Base-by-base conservation (phyloP, 805 yeast genomes). In the Trichomonascus vanleenenianus region DNA sequence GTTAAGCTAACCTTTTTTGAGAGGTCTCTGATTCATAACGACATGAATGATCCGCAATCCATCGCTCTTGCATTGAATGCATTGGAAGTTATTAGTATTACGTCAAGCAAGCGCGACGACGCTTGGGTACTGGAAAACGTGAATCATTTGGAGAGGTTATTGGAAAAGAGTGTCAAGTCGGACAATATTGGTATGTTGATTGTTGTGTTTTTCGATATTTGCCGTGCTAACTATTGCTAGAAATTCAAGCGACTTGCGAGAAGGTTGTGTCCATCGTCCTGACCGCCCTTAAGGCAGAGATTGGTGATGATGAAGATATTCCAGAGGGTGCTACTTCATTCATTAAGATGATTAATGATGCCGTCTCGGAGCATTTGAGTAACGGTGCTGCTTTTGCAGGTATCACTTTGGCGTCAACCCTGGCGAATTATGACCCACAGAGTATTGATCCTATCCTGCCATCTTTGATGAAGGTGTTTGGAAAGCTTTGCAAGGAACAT, bases 1-100 rank as follows among this genome's bases (percentile, higher is more conserved):
- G 88, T 93, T 15, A 86, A 86, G 55, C 70, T 93, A 30, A 76
- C 82, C 1, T 88, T 85, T 63, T 93, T 93, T 59, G 98, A 93
- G 54, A 79, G 93, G 51, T 85, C 88, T 56, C 66, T 93, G 44
- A 78, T 85, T 15, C 80, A 85, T 27, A 79, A 85, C 46, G 96
- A 91, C 52, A 75, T 87, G 11, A 74, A 79, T 31, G 81, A 81
- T 49, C 56, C 61, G 2, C 59, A 58, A 18, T 73, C 84, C 35
- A 61, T 87, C 19, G 86, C 88, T 1, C 83, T 84, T 54, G 85
- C 95, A 54, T 69, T 89, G 56, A 94, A 93, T 64, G 95, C 98
- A 0, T 66, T 94, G 42, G 96, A 87, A 60, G 97, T 93, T 0
- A 71, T 93, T 39, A 81, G 83, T 9, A 85, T 88, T 39, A 87